Evolutionary conservation across 345 rosid genomes (phyloP).

Genomic region (Linum usitatissimum): DNA sequence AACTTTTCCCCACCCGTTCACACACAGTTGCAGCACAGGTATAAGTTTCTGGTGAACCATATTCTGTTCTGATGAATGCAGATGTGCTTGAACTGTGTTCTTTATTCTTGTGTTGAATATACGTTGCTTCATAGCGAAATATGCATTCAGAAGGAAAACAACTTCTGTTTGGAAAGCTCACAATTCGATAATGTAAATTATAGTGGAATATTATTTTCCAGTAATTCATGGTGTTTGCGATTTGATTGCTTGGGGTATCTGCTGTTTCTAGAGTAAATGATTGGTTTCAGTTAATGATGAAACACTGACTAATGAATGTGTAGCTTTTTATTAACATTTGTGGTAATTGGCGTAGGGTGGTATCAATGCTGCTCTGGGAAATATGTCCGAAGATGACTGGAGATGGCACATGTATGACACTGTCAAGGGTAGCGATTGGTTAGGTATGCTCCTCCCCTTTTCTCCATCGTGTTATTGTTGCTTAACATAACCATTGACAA

Average conservation of each 20-base stretch:
- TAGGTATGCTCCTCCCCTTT: conserved; percentile 38
- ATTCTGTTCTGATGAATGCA: background rate
- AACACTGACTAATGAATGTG: background rate
- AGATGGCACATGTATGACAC: conserved; percentile 99
- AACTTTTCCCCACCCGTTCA: conserved; percentile 93
- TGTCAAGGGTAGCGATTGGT: conserved; percentile 99
- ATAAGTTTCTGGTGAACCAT: background rate
- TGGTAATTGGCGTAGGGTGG: conserved; percentile 60
- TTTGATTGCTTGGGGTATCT: background rate
- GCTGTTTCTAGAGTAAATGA: background rate
- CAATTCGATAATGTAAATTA: too few species aligned
- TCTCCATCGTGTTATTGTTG: background rate
- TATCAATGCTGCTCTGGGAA: conserved; percentile 95
- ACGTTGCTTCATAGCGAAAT: too few species aligned
- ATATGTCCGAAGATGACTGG: conserved; percentile 98
- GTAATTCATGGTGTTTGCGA: background rate
- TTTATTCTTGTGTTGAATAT: background rate
- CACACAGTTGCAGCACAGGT: conserved; percentile 99
- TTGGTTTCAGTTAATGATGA: background rate
- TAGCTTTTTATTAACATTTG: conserved; percentile 6
- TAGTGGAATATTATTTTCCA: background rate
- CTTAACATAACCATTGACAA: background rate
- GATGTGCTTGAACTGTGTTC: background rate
- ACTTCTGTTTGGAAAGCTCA: too few species aligned
- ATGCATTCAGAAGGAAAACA: too few species aligned